Evolutionary conservation across 495 filamentous ascomycete genomes (phyloP), one percentile per base, ranked within the genome.

Genomic region (Astrothelium subdiscretum): DNA sequence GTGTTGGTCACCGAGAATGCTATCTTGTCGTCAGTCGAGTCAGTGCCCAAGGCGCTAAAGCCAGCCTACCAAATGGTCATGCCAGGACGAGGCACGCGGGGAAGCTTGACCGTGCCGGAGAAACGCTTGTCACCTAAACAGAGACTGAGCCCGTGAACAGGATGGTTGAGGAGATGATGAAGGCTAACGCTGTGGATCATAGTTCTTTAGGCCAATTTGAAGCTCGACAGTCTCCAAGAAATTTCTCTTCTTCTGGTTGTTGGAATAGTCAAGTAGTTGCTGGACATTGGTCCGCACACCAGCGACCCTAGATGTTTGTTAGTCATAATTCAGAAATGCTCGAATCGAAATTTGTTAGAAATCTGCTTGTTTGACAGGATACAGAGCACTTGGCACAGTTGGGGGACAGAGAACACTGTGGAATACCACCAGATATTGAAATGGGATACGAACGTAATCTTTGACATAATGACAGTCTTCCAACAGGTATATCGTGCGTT

Each of bases 201-300:
- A 98, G 88, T 98, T 98, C 89, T 98, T 98, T 75, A 98, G 87
- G 74, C 94, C 94, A 83, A 98, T 96, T 80, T 97, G 92, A 73
- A 97, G 89, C 73, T 86, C 85, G 75, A 88, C 86, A 73, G 91
- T 95, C 83, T 95, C 91, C 79, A 96, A 85, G 85, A 97, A 98
- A 85, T 97, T 97, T 65, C 94, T 82, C 88, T 98, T 98, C 88
- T 98, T 97, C 78, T 90, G 88, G 76, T 97, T 89, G 72, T 82
- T 87, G 79, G 89, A 65, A 67, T 71, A 69, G n/a, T 69, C 38
- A 59, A 71, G 69, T 40, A 71, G 64, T 42, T 65, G 32, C 57
- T 69, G 67, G 31, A 71, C 67, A 60, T 71, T 71, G n/a, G 48
- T 63, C 54, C 68, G 68, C 66, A 71, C 69, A 63, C 69, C 69